Percentiles rank a stretch among this genome's conserved stretches.
Evolutionary conservation across 352 stramenopile species (phyloP).

Genomic region (Globisporangium recalcitrans): DNA sequence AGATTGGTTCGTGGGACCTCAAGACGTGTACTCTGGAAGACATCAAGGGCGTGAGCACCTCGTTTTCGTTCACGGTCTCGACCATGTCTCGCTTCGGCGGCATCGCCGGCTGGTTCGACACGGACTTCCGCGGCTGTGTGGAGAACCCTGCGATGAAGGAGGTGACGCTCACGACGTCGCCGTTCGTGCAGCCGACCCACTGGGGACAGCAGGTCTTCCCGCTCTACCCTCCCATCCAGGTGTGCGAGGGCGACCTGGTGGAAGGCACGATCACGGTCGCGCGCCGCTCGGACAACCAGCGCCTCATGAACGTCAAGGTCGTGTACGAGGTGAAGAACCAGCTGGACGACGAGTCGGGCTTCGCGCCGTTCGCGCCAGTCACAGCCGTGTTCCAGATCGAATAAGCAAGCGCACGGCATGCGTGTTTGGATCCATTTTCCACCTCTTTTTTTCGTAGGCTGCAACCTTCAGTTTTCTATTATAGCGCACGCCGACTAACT

Average conservation of each 20-base stretch:
- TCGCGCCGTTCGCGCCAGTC: conserved; percentile 36
- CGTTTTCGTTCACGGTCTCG: conserved; percentile 77
- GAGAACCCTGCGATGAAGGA: conserved; percentile 71
- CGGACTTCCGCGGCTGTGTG: conserved; percentile 94
- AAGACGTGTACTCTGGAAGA: conserved; percentile 83
- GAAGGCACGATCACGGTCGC: conserved; percentile 68
- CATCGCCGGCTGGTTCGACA: conserved; percentile 99
- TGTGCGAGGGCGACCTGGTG: conserved; percentile 76
- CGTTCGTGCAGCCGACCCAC: conserved; percentile 86
- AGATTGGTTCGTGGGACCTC: conserved; percentile 79
- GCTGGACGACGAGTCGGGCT: conserved; percentile 50
- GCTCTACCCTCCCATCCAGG: conserved; percentile 76
- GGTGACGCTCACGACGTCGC: conserved; percentile 89
- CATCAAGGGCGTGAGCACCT: conserved; percentile 66
- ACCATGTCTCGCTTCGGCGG: conserved; percentile 89
- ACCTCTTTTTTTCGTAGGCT: neutral
- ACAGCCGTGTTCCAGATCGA: conserved; percentile 83
- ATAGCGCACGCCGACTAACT: neutral
- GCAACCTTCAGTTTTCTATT: conserved; percentile 8
- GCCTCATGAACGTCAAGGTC: conserved; percentile 88
- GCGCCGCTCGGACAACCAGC: conserved; percentile 80
- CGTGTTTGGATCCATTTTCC: conserved; percentile 8
- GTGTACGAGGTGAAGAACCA: conserved; percentile 63
- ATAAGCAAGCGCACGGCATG: conserved; percentile 25
- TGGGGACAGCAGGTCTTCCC: conserved; percentile 87